phyloP scores from a whole-genome alignment of 495 filamentous ascomycete genomes.

The Aspergillus avenaceus region DNA sequence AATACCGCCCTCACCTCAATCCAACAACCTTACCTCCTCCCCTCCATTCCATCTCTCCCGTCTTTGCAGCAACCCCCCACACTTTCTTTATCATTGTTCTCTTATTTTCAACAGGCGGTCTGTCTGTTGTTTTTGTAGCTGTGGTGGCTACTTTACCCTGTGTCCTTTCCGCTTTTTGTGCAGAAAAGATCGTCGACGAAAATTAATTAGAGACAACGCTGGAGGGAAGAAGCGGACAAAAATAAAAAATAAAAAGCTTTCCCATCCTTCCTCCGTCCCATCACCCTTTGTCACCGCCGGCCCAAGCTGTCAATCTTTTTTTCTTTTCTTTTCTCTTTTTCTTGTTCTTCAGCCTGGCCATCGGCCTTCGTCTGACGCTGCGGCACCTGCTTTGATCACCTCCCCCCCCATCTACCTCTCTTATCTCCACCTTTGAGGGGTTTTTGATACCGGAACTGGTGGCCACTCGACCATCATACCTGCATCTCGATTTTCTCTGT shows the following conservation, averaged over 20 bases:
- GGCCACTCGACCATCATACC: slow-evolving; percentile 5
- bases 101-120: slow-evolving; percentile 8
- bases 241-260: slow-evolving; percentile 6
- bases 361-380: slow-evolving; percentile 15
- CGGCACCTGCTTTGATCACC: slow-evolving; percentile 9
- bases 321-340: slow-evolving; percentile 17
- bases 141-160: slow-evolving; percentile 6
- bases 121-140: slow-evolving; percentile 12
- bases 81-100: slow-evolving; percentile 6
- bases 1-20: slow-evolving; percentile 21
- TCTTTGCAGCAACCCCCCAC: slow-evolving; percentile 6
- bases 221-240: not conserved
- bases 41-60: slow-evolving; percentile 11
- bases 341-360: slow-evolving; percentile 15
- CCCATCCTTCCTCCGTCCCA: slow-evolving; percentile 7
- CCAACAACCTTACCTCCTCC: slow-evolving; percentile 13
- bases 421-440: slow-evolving; percentile 9
- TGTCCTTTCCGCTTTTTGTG: slow-evolving; percentile 4
- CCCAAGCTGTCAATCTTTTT: slow-evolving; percentile 23
- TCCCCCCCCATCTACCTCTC: slow-evolving; percentile 7
- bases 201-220: not conserved
- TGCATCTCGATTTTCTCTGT: not conserved
- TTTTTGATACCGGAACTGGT: slow-evolving; percentile 10
- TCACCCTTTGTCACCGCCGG: slow-evolving; percentile 12
- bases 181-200: not conserved